Percentiles rank a stretch among this genome's conserved stretches.
phyloP scores from a whole-genome alignment of 352 stramenopile species.

The Elongisporangium senticosum region DNA sequence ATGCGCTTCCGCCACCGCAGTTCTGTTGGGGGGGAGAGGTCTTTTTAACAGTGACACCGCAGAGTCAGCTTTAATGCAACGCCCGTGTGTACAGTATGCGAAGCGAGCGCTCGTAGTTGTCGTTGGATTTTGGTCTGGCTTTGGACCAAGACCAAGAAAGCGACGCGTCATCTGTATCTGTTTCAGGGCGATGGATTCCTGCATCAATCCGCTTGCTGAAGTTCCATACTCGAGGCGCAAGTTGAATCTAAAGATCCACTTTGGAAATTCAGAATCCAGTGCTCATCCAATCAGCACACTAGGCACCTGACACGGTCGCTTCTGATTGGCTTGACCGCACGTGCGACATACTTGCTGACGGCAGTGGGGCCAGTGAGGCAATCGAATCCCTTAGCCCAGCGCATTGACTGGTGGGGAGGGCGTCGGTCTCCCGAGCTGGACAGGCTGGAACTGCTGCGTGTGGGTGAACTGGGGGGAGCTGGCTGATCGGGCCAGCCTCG shows the following conservation, averaged over 20 bases:
- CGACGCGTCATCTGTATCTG: not conserved
- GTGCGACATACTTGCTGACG: not conserved
- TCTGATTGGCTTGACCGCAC: not conserved
- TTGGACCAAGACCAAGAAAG: not conserved
- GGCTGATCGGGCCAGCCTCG: not conserved
- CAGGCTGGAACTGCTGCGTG: not conserved
- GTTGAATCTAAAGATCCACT: not conserved
- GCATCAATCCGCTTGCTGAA: not conserved
- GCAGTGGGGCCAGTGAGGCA: not conserved
- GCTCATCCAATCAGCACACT: not conserved
- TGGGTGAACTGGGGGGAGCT: not conserved
- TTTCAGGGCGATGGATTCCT: not conserved
- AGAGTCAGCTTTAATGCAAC: no score
- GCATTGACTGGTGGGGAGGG: not conserved
- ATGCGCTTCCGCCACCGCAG: no score
- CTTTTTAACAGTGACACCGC: no score
- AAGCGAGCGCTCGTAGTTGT: not conserved
- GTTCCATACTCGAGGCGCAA: not conserved
- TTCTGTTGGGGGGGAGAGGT: no score
- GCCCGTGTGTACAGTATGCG: not conserved
- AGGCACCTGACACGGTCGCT: not conserved
- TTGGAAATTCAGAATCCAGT: not conserved
- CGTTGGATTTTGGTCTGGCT: not conserved
- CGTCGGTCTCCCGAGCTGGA: not conserved
- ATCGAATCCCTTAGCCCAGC: not conserved